Conservation (phyloP, 495 filamentous ascomycete genomes). For the Hypomontagnella monticulosa region DNA sequence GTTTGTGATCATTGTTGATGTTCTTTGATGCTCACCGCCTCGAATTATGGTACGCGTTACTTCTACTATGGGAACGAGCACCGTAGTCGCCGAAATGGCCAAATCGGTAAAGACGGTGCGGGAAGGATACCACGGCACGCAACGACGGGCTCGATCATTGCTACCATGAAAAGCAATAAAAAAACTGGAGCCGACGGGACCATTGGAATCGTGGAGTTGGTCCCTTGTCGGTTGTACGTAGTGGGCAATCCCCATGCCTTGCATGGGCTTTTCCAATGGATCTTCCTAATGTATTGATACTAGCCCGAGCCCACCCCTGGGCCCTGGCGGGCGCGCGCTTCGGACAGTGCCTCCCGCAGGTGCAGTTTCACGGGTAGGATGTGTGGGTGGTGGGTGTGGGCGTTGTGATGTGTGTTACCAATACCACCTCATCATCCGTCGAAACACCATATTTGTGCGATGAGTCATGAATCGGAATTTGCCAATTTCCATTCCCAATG, state of each 20-base stretch:
- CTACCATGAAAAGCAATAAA: conserved; percentile 35
- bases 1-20: too few species aligned
- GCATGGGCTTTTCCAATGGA: conserved; percentile 33
- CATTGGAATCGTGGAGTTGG: conserved; percentile 38
- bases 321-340: conserved; percentile 36
- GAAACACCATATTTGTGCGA: conserved; percentile 14
- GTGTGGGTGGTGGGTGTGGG: neutral
- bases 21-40: conserved; percentile 31
- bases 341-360: conserved; percentile 45
- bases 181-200: conserved; percentile 36
- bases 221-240: conserved; percentile 26
- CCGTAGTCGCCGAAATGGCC: conserved; percentile 24
- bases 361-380: conserved; percentile 37
- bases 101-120: conserved; percentile 31
- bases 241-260: conserved; percentile 36
- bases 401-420: too few species aligned
- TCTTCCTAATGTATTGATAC: conserved; percentile 13
- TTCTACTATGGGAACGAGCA: conserved; percentile 10
- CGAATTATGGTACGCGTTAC: neutral
- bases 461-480: conserved; percentile 19
- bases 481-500: too few species aligned
- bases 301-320: conserved; percentile 3
- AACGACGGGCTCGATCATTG: conserved; percentile 39
- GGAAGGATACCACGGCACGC: conserved; percentile 38
- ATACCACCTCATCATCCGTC: conserved; percentile 24